Base-by-base conservation (phyloP, 73 alveolate species). In the Paramecium caudatum region DNA sequence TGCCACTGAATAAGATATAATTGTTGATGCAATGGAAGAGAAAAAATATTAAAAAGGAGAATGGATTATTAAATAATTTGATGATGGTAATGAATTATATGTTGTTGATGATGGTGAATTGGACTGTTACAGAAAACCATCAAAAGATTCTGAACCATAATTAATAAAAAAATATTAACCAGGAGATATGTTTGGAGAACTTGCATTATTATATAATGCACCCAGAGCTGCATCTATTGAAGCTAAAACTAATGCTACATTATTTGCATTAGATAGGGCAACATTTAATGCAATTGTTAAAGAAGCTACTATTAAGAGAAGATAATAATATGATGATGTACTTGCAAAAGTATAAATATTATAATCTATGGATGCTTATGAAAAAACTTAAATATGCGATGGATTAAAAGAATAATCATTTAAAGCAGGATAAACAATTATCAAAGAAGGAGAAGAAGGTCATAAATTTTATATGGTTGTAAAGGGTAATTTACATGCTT, bases 21-120 rank as follows among this genome's bases (percentile, higher is more conserved):
- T 94, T 5, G 68, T 94, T 17, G 97, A 91, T 81, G 97, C 97
- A 0, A 94, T 94, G 97, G 91, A 92, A 47, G 95, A 92, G 47
- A 87, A 69, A 19, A 25, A 45, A 5, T 74, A 16, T 46, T 41
- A 74, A 39, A 48, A 95, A 2, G 97, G 97, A 16, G 97, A 95
- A 25, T 78, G 36, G 45, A 98, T 96, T 15, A 97, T 97, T 19
- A 82, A 65, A 36, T 96, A 97, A 90, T 99, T 99, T 13, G 99
- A 96, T 37, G 98, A 95, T 84, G 99, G 99, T 17, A 98, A 92
- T 90, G 95, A 94, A 37, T 82, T 97, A 62, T 97, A 70, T 78
- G 95, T 97, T 15, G 98, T 96, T 4, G 99, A 94, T 61, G 50
- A 82, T n/a, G 99, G 99, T 33, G 63, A 70, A 46, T 93, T 97